Conservation (phyloP, 2,329 filamentous ascomycete genomes). For the Ilyonectria robusta region DNA sequence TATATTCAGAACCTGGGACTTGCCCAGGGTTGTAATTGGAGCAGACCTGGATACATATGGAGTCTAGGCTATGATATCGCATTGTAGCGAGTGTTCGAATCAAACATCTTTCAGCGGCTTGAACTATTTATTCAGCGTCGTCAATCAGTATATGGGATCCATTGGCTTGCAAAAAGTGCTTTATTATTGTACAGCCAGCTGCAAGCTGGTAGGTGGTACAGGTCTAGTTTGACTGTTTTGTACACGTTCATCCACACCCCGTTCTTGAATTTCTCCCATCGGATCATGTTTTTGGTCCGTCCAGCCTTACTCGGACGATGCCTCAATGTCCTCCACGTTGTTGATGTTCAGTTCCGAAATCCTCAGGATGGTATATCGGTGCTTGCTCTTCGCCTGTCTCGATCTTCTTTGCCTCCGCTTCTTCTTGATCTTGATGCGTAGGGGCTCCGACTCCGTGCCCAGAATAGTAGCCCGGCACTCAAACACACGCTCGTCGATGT, state of each 20-base stretch:
- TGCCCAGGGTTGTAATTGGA: constrained; percentile 33
- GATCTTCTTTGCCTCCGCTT: constrained; percentile 82
- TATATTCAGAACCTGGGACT: constrained; percentile 35
- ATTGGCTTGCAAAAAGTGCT: constrained; percentile 37
- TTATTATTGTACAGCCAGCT: constrained; percentile 50
- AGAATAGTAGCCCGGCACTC: constrained; percentile 89
- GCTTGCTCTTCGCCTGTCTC: constrained; percentile 89
- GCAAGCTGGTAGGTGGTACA: constrained; percentile 47
- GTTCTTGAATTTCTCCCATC: constrained; percentile 25
- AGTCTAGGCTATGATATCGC: constrained; percentile 33
- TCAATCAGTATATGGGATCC: not conserved
- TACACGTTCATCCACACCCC: constrained; percentile 40
- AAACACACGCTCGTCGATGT: constrained; percentile 86
- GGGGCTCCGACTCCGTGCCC: constrained; percentile 85
- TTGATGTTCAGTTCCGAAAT: constrained; percentile 85
- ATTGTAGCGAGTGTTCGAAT: constrained; percentile 37
- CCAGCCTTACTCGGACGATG: constrained; percentile 27
- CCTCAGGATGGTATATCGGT: constrained; percentile 86
- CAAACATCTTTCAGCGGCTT: constrained; percentile 41
- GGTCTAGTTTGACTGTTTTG: constrained; percentile 43
- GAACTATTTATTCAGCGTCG: constrained; percentile 5
- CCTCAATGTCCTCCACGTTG: constrained; percentile 57
- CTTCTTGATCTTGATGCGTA: constrained; percentile 84
- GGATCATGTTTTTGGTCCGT: constrained; percentile 21
- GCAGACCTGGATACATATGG: constrained; percentile 37